phyloP scores from a whole-genome alignment of 192 early-diverging fungal species.

The Phycomyces nitens region DNA sequence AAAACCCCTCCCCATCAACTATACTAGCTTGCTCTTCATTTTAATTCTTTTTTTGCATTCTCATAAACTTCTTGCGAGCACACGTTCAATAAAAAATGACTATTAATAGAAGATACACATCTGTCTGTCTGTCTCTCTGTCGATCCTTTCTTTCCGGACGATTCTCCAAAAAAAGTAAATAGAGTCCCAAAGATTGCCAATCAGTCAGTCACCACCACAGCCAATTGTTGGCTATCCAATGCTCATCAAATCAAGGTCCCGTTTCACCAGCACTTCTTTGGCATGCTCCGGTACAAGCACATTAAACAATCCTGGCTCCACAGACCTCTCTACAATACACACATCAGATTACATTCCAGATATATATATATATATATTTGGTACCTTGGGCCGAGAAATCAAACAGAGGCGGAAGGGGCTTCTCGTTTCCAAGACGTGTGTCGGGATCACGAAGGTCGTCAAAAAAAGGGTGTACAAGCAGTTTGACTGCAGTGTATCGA shows the following conservation, averaged over 20 bases:
- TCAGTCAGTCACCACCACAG: no score
- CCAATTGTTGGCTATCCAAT: no score
- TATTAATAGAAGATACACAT: no score
- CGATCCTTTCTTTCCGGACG: no score
- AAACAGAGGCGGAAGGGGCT: conserved; percentile 85
- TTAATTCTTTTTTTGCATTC: no score
- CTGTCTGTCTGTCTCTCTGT: no score
- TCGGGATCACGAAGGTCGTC: conserved; percentile 90
- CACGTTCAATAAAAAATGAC: no score
- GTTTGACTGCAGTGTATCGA: conserved; percentile 84
- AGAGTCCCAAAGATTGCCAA: no score
- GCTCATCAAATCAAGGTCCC: conserved; percentile 19
- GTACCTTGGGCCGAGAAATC: conserved; percentile 79
- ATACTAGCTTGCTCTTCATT: no score
- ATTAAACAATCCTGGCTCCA: conserved; percentile 76
- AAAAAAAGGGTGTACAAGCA: conserved; percentile 94
- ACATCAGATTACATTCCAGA: neutral
- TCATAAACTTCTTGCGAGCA: no score
- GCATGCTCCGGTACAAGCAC: conserved; percentile 82
- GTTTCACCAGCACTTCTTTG: conserved; percentile 28
- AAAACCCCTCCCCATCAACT: no score
- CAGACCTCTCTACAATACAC: conserved; percentile 70
- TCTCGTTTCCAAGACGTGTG: conserved; percentile 78
- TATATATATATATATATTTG: conserved; percentile 4
- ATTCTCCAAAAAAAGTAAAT: no score